These are phyloP conservation scores for Eremomyces bilateralis DNA, from an alignment of 495 filamentous ascomycete species.

Conservation along the genomic window DNA sequence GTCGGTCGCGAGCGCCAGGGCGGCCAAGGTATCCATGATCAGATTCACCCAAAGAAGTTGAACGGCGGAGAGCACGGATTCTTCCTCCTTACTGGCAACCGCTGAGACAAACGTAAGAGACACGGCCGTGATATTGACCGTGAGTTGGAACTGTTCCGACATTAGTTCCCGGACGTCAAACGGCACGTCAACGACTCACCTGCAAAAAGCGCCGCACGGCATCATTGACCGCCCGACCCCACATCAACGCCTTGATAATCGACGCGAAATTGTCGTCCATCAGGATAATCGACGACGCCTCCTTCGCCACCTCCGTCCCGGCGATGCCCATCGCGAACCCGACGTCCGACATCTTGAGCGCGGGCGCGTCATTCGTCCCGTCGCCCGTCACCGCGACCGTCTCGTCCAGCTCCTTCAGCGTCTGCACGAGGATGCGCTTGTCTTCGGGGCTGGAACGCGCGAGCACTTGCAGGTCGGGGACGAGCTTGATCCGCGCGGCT, in stretches of 20 bases:
- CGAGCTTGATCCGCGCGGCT: slow-evolving; percentile 43
- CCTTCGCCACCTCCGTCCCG: slow-evolving; percentile 84
- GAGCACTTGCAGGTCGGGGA: slow-evolving; percentile 60
- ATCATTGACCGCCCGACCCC: slow-evolving; percentile 80
- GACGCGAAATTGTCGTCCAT: slow-evolving; percentile 83
- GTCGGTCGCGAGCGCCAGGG: slow-evolving; percentile 69
- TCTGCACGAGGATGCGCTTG: slow-evolving; percentile 57
- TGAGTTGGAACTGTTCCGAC: slow-evolving; percentile 56
- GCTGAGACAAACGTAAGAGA: slow-evolving; percentile 65
- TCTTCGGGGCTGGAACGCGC: slow-evolving; percentile 77
- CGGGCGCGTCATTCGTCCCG: slow-evolving; percentile 78
- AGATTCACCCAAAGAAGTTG: slow-evolving; percentile 84
- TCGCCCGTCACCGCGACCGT: slow-evolving; percentile 80
- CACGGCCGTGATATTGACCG: slow-evolving; percentile 78
- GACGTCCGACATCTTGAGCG: slow-evolving; percentile 66
- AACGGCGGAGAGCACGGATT: slow-evolving; percentile 62
- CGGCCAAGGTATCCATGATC: slow-evolving; percentile 87
- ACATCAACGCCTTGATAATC: slow-evolving; percentile 74
- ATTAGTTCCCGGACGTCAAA: not conserved
- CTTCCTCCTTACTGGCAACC: slow-evolving; percentile 39
- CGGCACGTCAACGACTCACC: not conserved
- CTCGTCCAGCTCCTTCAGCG: slow-evolving; percentile 51
- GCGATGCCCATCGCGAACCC: slow-evolving; percentile 88
- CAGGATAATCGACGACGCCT: slow-evolving; percentile 77
- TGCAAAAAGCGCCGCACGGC: slow-evolving; percentile 66